These are phyloP conservation scores for Trichosporon faecale DNA, from an alignment of 1,284 basidiomycete genomes.

Conservation along the genomic window DNA sequence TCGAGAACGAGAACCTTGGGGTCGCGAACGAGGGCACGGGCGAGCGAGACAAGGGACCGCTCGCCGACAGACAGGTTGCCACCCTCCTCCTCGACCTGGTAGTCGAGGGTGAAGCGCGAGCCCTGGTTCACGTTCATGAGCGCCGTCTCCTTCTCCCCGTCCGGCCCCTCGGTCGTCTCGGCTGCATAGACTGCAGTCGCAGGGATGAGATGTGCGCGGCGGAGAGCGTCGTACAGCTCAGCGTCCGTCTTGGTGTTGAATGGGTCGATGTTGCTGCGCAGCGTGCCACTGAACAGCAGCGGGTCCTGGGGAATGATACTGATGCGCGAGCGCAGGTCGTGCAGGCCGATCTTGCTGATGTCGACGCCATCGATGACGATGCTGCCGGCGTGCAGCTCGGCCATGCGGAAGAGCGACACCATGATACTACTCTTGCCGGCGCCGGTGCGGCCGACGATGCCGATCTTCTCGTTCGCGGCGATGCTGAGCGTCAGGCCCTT, in stretches of 20 bases:
- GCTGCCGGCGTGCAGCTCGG: constrained; percentile 51
- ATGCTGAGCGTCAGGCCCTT: constrained; percentile 61
- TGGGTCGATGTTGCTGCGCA: constrained; percentile 66
- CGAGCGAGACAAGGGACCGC: constrained; percentile 65
- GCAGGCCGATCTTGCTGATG: constrained; percentile 55
- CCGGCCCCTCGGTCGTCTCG: not conserved
- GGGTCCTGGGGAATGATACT: constrained; percentile 84
- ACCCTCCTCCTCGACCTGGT: constrained; percentile 78
- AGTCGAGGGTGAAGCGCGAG: constrained; percentile 72
- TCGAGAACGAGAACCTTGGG: constrained; percentile 62
- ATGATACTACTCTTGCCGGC: constrained; percentile 62
- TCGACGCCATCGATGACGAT: constrained; percentile 55
- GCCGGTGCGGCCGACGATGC: constrained; percentile 55
- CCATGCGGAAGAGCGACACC: constrained; percentile 57
- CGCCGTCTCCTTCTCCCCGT: constrained; percentile 25
- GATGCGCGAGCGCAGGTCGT: constrained; percentile 54
- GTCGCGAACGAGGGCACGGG: constrained; percentile 61
- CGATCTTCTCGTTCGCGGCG: constrained; percentile 56
- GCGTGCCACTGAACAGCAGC: constrained; percentile 59
- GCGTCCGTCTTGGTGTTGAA: constrained; percentile 71
- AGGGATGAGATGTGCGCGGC: constrained; percentile 68
- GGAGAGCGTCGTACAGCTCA: constrained; percentile 75
- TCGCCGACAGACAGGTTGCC: constrained; percentile 69
- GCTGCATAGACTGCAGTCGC: constrained; percentile 22
- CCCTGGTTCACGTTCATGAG: constrained; percentile 17